Percentiles rank a stretch among this genome's conserved stretches.
Evolutionary conservation across 2,329 filamentous ascomycete species (phyloP).

Genomic region (Xylariaceae sp.): DNA sequence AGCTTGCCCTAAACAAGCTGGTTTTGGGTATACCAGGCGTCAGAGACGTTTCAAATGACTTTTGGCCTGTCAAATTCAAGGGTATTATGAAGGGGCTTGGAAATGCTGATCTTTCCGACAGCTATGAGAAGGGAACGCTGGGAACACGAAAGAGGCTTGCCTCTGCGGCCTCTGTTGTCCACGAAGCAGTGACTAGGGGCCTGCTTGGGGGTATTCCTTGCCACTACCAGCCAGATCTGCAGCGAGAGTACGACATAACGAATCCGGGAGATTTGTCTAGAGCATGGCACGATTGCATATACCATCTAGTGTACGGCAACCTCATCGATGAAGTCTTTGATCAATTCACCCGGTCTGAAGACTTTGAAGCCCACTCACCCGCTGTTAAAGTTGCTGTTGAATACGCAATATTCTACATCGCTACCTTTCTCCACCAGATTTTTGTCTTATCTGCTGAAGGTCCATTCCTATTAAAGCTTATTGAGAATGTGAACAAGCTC

Average conservation of each 20-base stretch:
- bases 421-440: conserved; percentile 69
- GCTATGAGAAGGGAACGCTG: conserved; percentile 73
- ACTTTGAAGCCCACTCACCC: conserved; percentile 60
- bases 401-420: conserved; percentile 53
- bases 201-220: conserved; percentile 56
- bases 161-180: conserved; percentile 64
- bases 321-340: conserved; percentile 63
- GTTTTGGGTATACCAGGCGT: conserved; percentile 64
- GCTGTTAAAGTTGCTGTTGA: conserved; percentile 62
- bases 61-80: conserved; percentile 62
- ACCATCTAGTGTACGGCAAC: conserved; percentile 64
- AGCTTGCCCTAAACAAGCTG: conserved; percentile 63
- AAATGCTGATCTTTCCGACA: conserved; percentile 69
- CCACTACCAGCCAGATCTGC: conserved; percentile 23
- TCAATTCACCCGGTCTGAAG: conserved; percentile 55
- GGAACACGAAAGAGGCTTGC: conserved; percentile 72
- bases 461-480: conserved; percentile 65
- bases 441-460: conserved; percentile 72
- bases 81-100: conserved; percentile 59
- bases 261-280: conserved; percentile 57
- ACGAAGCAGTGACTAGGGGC: conserved; percentile 66
- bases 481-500: conserved; percentile 66
- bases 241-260: conserved; percentile 50
- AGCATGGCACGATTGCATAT: conserved; percentile 65
- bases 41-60: conserved; percentile 56